phyloP scores from a whole-genome alignment of 225 moss, liverwort and hornwort species.

The Ulota crispa region DNA sequence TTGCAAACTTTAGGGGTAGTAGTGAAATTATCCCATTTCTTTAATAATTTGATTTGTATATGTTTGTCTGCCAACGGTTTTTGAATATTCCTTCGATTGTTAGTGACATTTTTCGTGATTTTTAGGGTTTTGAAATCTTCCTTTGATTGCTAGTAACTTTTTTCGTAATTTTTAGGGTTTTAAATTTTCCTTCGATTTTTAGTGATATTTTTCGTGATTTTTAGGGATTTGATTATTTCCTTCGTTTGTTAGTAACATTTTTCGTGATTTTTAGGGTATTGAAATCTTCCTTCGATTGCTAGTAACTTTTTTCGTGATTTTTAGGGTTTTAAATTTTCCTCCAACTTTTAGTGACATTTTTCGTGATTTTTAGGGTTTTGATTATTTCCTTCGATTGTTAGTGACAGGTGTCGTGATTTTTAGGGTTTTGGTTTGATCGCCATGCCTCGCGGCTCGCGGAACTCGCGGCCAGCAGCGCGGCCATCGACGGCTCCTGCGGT shows the following conservation, averaged over 20 bases:
- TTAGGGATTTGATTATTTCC: background rate
- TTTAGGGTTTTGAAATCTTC: background rate
- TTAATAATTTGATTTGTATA: background rate
- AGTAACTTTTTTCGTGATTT: background rate
- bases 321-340: background rate
- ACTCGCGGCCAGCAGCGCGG: conserved; percentile 37
- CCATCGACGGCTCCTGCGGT: conserved; percentile 31
- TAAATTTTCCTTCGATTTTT: too few relatives aligned
- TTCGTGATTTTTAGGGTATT: background rate
- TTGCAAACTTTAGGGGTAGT: too few relatives aligned
- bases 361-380: background rate
- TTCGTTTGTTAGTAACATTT: background rate
- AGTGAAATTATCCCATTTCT: too few relatives aligned
- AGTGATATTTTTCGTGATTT: too few relatives aligned
- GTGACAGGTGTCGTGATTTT: background rate
- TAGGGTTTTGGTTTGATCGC: background rate
- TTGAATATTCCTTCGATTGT: background rate
- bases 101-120: background rate
- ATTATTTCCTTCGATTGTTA: background rate
- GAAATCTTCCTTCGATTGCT: background rate
- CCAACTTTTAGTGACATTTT: background rate
- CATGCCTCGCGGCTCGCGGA: conserved; percentile 40
- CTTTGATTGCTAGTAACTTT: background rate
- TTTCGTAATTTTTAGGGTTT: too few relatives aligned
- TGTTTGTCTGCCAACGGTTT: too few relatives aligned